phyloP scores from a whole-genome alignment of 441 rosid genomes.

The Dalechampia spathulata region DNA sequence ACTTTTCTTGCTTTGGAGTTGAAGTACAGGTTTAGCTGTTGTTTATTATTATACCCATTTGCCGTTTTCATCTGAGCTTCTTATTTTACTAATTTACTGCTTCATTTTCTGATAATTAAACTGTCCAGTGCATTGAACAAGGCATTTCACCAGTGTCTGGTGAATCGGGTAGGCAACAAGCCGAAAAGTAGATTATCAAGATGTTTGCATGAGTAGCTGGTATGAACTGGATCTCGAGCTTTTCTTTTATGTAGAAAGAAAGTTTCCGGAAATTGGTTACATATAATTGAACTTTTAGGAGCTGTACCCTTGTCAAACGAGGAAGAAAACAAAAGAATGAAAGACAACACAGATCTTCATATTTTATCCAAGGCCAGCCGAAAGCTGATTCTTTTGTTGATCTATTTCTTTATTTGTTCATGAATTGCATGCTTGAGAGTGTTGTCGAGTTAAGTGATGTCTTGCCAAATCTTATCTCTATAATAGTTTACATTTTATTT shows the following conservation, averaged over 20 bases:
- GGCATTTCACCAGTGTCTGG: slow-evolving; percentile 40
- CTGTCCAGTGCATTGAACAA: slow-evolving; percentile 58
- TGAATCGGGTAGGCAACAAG: slow-evolving; percentile 20
- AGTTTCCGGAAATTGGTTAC: neutral
- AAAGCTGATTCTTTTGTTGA: neutral
- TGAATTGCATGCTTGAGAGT: no score
- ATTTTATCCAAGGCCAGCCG: neutral
- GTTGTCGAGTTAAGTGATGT: no score
- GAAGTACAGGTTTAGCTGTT: neutral
- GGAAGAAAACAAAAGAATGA: neutral
- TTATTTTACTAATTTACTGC: neutral
- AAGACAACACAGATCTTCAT: neutral
- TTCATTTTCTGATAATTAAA: slow-evolving; percentile 9
- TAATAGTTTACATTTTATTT: no score
- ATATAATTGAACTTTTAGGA: neutral
- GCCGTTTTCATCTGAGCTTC: slow-evolving; percentile 5
- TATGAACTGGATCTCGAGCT: slow-evolving; percentile 9
- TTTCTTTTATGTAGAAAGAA: neutral
- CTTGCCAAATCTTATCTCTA: no score
- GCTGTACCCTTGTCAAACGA: neutral
- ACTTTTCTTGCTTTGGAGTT: neutral
- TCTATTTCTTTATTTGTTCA: no score
- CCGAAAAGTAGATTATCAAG: slow-evolving; percentile 24
- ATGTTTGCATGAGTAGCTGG: slow-evolving; percentile 25
- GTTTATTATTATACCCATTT: neutral